These are phyloP conservation scores for Phytophthora tentaculata DNA, from an alignment of 352 stramenopile species.

Conservation along the genomic window DNA sequence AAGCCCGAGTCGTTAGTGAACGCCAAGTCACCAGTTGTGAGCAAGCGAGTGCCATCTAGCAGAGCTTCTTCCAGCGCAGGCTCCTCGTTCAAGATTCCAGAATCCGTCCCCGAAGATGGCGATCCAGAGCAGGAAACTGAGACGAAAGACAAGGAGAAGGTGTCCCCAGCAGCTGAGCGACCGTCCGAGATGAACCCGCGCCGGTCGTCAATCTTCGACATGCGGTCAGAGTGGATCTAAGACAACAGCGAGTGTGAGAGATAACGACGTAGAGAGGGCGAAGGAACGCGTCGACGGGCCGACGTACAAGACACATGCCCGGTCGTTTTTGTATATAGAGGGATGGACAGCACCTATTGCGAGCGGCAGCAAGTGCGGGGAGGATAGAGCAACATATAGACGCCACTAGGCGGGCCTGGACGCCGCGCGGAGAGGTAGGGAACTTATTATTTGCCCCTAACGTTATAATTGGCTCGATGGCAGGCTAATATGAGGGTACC, in stretches of 20 bases:
- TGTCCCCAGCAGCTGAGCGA: slow-evolving; percentile 16
- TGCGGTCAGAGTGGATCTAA: slow-evolving; percentile 52
- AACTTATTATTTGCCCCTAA: slow-evolving; percentile 42
- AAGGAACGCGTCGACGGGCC: slow-evolving; percentile 26
- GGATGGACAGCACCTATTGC: slow-evolving; percentile 20
- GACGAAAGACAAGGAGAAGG: slow-evolving; percentile 27
- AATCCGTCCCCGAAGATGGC: slow-evolving; percentile 26
- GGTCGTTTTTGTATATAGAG: slow-evolving; percentile 39
- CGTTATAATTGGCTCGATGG: slow-evolving; percentile 45
- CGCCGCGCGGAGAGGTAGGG: slow-evolving; percentile 23
- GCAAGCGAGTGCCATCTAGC: slow-evolving; percentile 25
- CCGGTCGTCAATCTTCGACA: slow-evolving; percentile 52
- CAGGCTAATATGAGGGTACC: slow-evolving; percentile 50
- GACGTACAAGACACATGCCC: slow-evolving; percentile 22
- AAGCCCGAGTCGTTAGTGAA: slow-evolving; percentile 33
- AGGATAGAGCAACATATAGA: slow-evolving; percentile 34
- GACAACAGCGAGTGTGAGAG: slow-evolving; percentile 7
- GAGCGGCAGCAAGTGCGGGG: slow-evolving; percentile 26
- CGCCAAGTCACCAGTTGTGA: slow-evolving; percentile 22
- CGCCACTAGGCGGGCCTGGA: background rate
- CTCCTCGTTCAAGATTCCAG: slow-evolving; percentile 33
- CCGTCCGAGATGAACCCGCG: slow-evolving; percentile 36
- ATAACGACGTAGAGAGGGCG: slow-evolving; percentile 25
- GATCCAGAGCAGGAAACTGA: slow-evolving; percentile 34
- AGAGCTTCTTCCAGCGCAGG: slow-evolving; percentile 25